These are phyloP conservation scores for Mimosa bimucronata DNA, from an alignment of 306 rosid genomes.

Conservation along the genomic window DNA sequence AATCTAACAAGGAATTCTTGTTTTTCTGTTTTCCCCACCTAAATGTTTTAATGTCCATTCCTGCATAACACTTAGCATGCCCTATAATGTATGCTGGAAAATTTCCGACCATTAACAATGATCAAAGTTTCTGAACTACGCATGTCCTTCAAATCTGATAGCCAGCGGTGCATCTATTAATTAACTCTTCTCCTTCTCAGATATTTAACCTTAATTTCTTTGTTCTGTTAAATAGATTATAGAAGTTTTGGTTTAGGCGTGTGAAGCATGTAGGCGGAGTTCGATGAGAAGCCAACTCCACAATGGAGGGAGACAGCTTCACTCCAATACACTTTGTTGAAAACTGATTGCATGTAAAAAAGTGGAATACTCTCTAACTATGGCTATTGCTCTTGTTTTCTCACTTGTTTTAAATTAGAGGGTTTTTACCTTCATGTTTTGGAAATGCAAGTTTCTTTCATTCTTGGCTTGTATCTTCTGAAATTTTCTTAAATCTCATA, in stretches of 20 bases:
- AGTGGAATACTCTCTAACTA: neutral
- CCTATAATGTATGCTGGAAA: neutral
- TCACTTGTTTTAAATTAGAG: no score
- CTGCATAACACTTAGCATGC: neutral
- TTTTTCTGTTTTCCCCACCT: no score
- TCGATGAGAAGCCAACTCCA: constrained; percentile 21
- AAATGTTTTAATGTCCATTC: neutral
- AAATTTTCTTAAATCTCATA: neutral
- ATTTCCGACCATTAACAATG: neutral
- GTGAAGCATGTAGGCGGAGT: constrained; percentile 17
- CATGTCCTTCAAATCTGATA: neutral
- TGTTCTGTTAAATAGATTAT: neutral
- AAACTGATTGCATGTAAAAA: constrained; percentile 2
- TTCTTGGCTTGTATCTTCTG: neutral
- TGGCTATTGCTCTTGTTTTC: neutral
- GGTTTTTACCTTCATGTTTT: neutral
- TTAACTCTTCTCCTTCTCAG: neutral
- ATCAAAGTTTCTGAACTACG: neutral
- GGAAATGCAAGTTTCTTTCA: neutral
- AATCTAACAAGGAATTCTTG: no score
- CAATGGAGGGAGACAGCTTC: constrained; percentile 13
- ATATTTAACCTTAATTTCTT: no score
- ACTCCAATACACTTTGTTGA: no score
- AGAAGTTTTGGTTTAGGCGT: neutral
- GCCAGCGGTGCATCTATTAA: neutral